Evolutionary conservation across 75 land plant species (phyloP), one percentile per base, ranked within the genome.

Genomic region (Isoetes taiwanensis): DNA sequence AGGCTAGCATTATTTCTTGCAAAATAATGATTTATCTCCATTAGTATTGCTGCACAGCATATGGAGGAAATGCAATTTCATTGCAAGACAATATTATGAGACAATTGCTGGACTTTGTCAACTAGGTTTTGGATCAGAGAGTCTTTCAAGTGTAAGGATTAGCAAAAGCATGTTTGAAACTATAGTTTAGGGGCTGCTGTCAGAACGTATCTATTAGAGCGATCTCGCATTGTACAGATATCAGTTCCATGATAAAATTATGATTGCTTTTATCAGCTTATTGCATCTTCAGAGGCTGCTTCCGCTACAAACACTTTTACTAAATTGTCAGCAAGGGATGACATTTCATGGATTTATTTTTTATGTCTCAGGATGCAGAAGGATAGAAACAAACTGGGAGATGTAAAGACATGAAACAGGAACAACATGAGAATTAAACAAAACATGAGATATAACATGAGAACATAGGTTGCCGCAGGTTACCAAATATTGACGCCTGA

Each of bases 141-240:
- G 67, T 26, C 61, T 93, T 30, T 76, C 83, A 2, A 81, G 96
- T 72, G 83, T 93, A 6, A 81, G 79, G 65, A 72, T 93, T 16
- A 93, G 85, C 52, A 93, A 77, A 68, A 87, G 76, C 65, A 87
- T 93, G 95, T 81, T 93, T 71, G 98, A 93, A 53, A 78, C 70
- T 0, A 84, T 93, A 71, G 75, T 77, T 33, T 82, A 95, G 59
- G 81, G 84, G 71, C 61, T 93, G 57, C 77, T 93, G 32, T 71
- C 87, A 42, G 95, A 81, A 87, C 94, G 43, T 87, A 87, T 65
- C 72, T 87, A 58, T 73, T 87, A 30, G 94, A 87, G 72, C 80
- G 88, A 64, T 84, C 88, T 30, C 94, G 94, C 58, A 88, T 87
- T 71, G 86, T 86, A 52, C 94, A 87, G 65, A 62, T 84, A 37